Conservation (phyloP, 345 rosid genomes). For the Trapa incisa region DNA sequence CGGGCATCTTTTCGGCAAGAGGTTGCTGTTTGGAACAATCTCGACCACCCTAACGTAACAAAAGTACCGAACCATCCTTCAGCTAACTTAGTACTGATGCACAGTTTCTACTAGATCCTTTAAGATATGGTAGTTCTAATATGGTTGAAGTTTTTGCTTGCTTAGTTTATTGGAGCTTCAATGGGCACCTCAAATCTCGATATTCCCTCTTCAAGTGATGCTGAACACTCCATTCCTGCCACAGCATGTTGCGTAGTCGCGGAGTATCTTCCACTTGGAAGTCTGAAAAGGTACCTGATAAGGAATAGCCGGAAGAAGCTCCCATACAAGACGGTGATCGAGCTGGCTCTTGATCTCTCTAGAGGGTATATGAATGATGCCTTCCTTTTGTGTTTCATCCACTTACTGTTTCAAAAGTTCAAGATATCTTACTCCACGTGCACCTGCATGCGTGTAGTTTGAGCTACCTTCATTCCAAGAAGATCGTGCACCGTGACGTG, state of each 20-base stretch:
- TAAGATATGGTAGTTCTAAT: not conserved
- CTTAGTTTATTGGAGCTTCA: slow-evolving; percentile 38
- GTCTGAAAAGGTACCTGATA: slow-evolving; percentile 32
- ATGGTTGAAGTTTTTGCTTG: not conserved
- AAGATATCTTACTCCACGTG: not conserved
- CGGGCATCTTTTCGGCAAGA: slow-evolving; percentile 76
- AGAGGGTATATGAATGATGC: slow-evolving; percentile 24
- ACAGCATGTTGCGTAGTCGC: slow-evolving; percentile 42
- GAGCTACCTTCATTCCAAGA: slow-evolving; percentile 41
- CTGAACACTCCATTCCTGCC: slow-evolving; percentile 15
- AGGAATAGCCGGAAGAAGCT: slow-evolving; percentile 33
- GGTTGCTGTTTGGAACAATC: slow-evolving; percentile 96
- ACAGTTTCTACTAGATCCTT: not conserved
- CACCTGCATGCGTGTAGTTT: slow-evolving; percentile 19
- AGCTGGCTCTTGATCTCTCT: slow-evolving; percentile 39
- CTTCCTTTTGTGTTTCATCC: not conserved
- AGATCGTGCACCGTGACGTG: slow-evolving; percentile 42
- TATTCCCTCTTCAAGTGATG: slow-evolving; percentile 15
- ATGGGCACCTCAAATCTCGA: slow-evolving; percentile 39
- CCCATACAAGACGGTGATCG: slow-evolving; percentile 25
- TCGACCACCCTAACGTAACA: slow-evolving; percentile 81
- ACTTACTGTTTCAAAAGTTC: not conserved
- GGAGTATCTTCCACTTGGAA: slow-evolving; percentile 35
- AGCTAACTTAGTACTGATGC: not conserved
- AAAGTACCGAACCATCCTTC: slow-evolving; percentile 27